These are phyloP conservation scores for Cutaneotrichosporon cyanovorans DNA, from an alignment of 1,284 basidiomycete genomes.

Conservation along the genomic window DNA sequence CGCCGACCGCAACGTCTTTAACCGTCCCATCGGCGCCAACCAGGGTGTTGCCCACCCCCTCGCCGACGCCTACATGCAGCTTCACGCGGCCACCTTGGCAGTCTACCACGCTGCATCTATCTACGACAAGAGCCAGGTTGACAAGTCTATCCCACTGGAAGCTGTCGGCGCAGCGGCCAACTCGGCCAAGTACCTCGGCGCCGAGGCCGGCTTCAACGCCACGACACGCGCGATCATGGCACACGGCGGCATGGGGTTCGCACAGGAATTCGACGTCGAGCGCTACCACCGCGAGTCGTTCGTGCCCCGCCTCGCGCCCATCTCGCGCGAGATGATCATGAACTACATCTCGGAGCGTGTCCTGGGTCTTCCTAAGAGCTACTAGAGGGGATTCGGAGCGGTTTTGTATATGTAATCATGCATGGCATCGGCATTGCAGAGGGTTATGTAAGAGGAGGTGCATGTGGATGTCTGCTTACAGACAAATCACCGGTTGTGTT, in stretches of 20 bases:
- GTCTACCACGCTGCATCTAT: slow-evolving; percentile 17
- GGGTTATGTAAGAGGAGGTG: too few relatives aligned
- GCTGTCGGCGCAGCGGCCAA: slow-evolving; percentile 15
- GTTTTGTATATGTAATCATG: too few relatives aligned
- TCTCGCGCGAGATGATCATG: slow-evolving; percentile 17
- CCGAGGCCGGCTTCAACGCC: slow-evolving; percentile 16
- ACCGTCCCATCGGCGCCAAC: slow-evolving; percentile 17
- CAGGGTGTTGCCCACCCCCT: slow-evolving; percentile 21
- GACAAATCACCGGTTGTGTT: too few relatives aligned
- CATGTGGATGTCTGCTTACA: too few relatives aligned
- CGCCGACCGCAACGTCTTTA: slow-evolving; percentile 14
- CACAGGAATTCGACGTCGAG: slow-evolving; percentile 17
- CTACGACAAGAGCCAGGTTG: slow-evolving; percentile 12
- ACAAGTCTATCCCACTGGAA: slow-evolving; percentile 7
- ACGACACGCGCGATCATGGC: slow-evolving; percentile 14
- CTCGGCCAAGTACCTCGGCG: slow-evolving; percentile 14
- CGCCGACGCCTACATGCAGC: slow-evolving; percentile 17
- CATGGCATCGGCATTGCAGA: too few relatives aligned
- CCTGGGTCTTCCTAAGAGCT: slow-evolving; percentile 17
- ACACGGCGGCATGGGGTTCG: slow-evolving; percentile 18
- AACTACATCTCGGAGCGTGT: slow-evolving; percentile 17
- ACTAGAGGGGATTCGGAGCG: slow-evolving; percentile 3
- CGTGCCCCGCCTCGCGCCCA: slow-evolving; percentile 15
- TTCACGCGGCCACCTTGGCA: slow-evolving; percentile 11
- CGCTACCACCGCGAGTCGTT: slow-evolving; percentile 14